Evolutionary conservation across 2,329 filamentous ascomycete species (phyloP).

Genomic region (Westerdykella ornata): DNA sequence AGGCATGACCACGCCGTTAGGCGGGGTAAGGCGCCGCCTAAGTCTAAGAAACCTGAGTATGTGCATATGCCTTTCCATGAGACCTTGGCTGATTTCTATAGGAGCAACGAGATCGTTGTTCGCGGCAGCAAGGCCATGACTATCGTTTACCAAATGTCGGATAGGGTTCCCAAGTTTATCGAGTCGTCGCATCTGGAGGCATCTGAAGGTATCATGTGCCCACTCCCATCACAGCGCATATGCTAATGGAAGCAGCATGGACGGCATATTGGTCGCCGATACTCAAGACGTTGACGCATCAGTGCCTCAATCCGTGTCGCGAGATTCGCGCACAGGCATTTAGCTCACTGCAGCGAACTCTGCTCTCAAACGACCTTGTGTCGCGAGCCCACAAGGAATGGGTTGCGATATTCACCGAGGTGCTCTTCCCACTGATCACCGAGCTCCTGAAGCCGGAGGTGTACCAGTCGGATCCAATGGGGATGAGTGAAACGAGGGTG

Average conservation of each 20-base stretch:
- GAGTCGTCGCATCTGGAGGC: constrained; percentile 87
- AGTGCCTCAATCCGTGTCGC: constrained; percentile 90
- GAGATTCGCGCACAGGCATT: constrained; percentile 89
- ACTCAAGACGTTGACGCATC: constrained; percentile 77
- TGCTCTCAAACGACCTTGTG: constrained; percentile 77
- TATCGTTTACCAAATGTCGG: constrained; percentile 74
- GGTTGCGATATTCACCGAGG: constrained; percentile 90
- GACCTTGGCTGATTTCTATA: constrained; percentile 23
- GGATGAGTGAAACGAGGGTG: constrained; percentile 93
- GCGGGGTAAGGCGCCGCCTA: constrained; percentile 46
- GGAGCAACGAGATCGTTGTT: constrained; percentile 64
- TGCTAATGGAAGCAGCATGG: constrained; percentile 59
- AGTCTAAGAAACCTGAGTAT: constrained; percentile 51
- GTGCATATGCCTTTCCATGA: constrained; percentile 14
- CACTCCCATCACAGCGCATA: background rate
- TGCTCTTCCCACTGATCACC: constrained; percentile 84
- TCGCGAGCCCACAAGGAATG: constrained; percentile 82
- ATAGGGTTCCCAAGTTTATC: constrained; percentile 77
- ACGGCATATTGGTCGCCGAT: constrained; percentile 96
- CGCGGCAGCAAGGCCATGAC: constrained; percentile 75
- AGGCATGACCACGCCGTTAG: constrained; percentile 52
- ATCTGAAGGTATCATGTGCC: constrained; percentile 59
- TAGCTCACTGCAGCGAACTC: constrained; percentile 72
- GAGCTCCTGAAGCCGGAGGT: constrained; percentile 89
- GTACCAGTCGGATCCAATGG: constrained; percentile 80